Percentiles rank a stretch among this genome's conserved stretches.
phyloP scores from a whole-genome alignment of 257 asterid species.

The Nicotiana knightiana region DNA sequence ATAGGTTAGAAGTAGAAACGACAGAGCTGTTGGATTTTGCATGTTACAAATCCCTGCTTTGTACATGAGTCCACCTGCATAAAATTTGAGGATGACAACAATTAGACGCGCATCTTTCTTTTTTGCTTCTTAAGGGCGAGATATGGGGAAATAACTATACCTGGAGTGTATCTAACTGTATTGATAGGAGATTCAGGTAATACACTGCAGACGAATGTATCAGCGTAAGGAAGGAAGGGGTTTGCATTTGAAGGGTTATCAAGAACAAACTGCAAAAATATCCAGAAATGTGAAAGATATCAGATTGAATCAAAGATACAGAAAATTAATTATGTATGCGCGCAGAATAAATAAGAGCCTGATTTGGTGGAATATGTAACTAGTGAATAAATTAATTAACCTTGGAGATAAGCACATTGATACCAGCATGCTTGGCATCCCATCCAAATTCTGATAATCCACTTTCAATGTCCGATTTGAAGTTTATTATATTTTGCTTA shows the following conservation, averaged over 20 bases:
- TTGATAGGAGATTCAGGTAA: slow-evolving; percentile 60
- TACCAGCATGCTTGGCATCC: slow-evolving; percentile 54
- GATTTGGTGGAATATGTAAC: not conserved
- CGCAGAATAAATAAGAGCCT: not conserved
- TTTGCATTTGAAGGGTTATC: not conserved
- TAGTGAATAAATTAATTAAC: slow-evolving; percentile 7
- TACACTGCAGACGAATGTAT: slow-evolving; percentile 62
- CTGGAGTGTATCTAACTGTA: slow-evolving; percentile 6
- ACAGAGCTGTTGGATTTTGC: slow-evolving; percentile 63
- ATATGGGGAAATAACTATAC: slow-evolving; percentile 22
- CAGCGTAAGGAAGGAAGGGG: slow-evolving; percentile 35
- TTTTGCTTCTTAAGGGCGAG: slow-evolving; percentile 44
- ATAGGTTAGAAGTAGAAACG: slow-evolving; percentile 71
- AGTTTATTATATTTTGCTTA: not conserved
- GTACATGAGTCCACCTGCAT: slow-evolving; percentile 63
- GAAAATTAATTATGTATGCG: not conserved
- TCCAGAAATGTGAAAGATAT: slow-evolving; percentile 1
- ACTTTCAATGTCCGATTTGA: not conserved
- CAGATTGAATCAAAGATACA: not conserved
- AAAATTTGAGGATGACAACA: not conserved
- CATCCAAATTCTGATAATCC: slow-evolving; percentile 40
- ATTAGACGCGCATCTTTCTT: not conserved
- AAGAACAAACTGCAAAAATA: slow-evolving; percentile 9
- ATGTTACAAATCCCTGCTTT: slow-evolving; percentile 59
- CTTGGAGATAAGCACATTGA: slow-evolving; percentile 42